Percentiles rank a stretch among this genome's conserved stretches.
Conservation (phyloP, 352 stramenopile species). For the Phytophthora macrochlamydospora region DNA sequence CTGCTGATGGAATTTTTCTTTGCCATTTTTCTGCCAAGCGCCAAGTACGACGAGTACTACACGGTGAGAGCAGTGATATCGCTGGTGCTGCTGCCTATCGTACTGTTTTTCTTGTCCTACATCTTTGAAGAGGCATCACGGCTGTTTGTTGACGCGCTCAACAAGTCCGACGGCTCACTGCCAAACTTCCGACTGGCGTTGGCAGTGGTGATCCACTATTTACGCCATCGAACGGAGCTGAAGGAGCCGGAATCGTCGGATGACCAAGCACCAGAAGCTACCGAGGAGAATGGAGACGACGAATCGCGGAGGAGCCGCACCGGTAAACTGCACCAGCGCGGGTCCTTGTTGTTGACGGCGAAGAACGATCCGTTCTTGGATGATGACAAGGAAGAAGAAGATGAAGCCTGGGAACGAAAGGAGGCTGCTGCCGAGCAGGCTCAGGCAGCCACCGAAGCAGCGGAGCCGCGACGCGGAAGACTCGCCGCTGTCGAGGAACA, state of each 20-base stretch:
- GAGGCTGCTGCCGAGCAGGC: slow-evolving; percentile 36
- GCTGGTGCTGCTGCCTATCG: slow-evolving; percentile 59
- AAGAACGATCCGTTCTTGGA: slow-evolving; percentile 66
- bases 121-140: slow-evolving; percentile 76
- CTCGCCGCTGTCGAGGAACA: slow-evolving; percentile 17
- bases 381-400: slow-evolving; percentile 63
- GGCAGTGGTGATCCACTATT: slow-evolving; percentile 78
- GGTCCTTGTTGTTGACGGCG: slow-evolving; percentile 47
- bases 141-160: slow-evolving; percentile 74
- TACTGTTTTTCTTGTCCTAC: slow-evolving; percentile 83
- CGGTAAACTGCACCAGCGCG: slow-evolving; percentile 17
- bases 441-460: slow-evolving; percentile 23
- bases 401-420: slow-evolving; percentile 43
- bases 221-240: slow-evolving; percentile 72
- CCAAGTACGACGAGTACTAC: slow-evolving; percentile 76
- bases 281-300: slow-evolving; percentile 2
- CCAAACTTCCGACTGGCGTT: slow-evolving; percentile 81
- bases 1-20: slow-evolving; percentile 89
- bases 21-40: slow-evolving; percentile 79
- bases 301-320: slow-evolving; percentile 23
- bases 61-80: slow-evolving; percentile 57
- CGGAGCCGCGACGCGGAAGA: slow-evolving; percentile 13
- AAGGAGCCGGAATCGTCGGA: slow-evolving; percentile 21
- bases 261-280: slow-evolving; percentile 13
- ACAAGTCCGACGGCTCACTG: slow-evolving; percentile 72